Base-by-base conservation (phyloP, 257 asterid species). In the Capsicum chinense region DNA sequence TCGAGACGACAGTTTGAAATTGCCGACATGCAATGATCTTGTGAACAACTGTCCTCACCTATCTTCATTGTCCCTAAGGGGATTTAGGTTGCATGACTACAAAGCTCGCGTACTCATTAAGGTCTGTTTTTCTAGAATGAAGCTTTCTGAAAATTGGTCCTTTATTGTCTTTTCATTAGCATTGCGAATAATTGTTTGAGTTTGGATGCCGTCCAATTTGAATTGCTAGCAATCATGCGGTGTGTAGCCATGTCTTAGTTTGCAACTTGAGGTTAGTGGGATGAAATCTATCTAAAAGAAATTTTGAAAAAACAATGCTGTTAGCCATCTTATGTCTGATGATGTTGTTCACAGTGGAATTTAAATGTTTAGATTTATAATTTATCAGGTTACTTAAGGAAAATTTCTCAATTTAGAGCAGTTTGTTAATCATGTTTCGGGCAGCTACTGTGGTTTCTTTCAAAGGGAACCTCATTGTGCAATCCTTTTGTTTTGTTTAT, bases 1-100 rank as follows among this genome's bases (percentile, higher is more conserved):
- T 86, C 89, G 94, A 88, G 98, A 95, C 87, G 94, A 92, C 92
- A 92, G 94, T 88, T 93, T 95, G 85, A 94, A 90, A 86, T 68
- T 91, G 85, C 89, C 88, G 19, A 90, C 97, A 26, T 94, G 99
- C 89, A 76, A 66, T 83, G 95, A 91, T 84, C 87, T 94, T 35
- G 96, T 92, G 85, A 88, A 74, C 21, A 91, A 85, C 84, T 94
- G 99, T 86, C 95, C 92, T 21, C 37, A 88, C 85, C 67, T 95
- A 66, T 88, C 93, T 57, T 92, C 93, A 69, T 73, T 95, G 87
- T 88, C 94, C 76, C 97, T 95, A 33, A 91, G 94, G 88, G 97
- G 98, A 81, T 93, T 92, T 83, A 94, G 90, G 86, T 85, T 95
- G 88, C 94, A 88, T 59, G 99, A 95, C 83, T 56, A 26, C 60